A percentile compares a stretch with the other conserved stretches of the same genome.
phyloP scores from a whole-genome alignment of 1,284 basidiomycete species.

The Moesziomyces antarcticus region DNA sequence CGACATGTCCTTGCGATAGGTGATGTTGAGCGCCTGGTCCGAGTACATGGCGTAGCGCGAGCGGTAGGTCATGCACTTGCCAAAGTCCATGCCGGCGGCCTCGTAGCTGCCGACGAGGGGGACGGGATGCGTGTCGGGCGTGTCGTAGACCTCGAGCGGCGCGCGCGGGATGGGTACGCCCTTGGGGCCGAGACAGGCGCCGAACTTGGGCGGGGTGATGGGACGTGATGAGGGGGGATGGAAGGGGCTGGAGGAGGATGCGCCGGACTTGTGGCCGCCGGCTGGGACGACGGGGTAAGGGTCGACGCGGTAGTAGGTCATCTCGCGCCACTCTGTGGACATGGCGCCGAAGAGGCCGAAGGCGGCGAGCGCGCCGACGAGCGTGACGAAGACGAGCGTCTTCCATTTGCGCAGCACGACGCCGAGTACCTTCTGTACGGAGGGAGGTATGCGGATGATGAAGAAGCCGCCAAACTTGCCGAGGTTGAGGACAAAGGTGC shows the following conservation, averaged over 20 bases:
- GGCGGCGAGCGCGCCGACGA: conserved; percentile 56
- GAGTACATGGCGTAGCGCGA: conserved; percentile 66
- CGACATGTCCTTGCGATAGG: conserved; percentile 60
- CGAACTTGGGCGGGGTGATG: conserved; percentile 54
- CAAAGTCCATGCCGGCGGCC: conserved; percentile 59
- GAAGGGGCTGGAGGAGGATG: conserved; percentile 37
- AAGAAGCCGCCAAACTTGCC: conserved; percentile 61
- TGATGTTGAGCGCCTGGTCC: conserved; percentile 66
- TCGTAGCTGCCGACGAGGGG: conserved; percentile 65
- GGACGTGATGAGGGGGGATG: conserved; percentile 44
- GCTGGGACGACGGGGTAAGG: conserved; percentile 59
- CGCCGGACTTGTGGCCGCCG: conserved; percentile 17
- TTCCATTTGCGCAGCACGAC: conserved; percentile 62
- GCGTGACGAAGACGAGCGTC: conserved; percentile 57
- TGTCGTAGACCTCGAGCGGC: conserved; percentile 57
- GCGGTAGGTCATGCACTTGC: conserved; percentile 65
- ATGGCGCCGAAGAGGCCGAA: conserved; percentile 63
- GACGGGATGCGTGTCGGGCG: conserved; percentile 62
- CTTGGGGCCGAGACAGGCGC: conserved; percentile 60
- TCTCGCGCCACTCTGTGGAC: conserved; percentile 67
- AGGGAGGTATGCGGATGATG: conserved; percentile 52
- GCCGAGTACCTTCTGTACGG: conserved; percentile 47
- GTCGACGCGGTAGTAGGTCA: conserved; percentile 66
- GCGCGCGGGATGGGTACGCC: conserved; percentile 55
- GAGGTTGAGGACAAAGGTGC: conserved; percentile 58